A percentile compares a stretch with the other conserved stretches of the same genome.
These are phyloP conservation scores for Rhizopus microsporus DNA, from an alignment of 371 early-diverging fungal species.

Conservation along the genomic window DNA sequence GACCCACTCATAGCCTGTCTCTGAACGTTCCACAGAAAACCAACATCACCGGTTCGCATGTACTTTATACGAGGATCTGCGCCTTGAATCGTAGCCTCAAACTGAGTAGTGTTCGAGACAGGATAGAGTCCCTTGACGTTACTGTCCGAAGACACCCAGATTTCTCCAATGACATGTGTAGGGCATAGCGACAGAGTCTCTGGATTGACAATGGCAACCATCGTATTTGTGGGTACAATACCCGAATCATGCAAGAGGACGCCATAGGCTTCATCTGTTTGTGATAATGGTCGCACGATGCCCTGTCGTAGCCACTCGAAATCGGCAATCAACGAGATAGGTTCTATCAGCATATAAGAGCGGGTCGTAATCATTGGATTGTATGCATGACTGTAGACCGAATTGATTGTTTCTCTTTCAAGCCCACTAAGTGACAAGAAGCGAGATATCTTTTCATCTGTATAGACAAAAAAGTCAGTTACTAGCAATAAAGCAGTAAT, in stretches of 20 bases:
- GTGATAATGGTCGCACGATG: constrained; percentile 53
- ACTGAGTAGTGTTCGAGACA: constrained; percentile 11
- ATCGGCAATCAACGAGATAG: constrained; percentile 64
- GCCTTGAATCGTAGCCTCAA: constrained; percentile 55
- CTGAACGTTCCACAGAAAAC: constrained; percentile 70
- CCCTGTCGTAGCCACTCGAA: constrained; percentile 65
- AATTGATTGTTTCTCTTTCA: constrained; percentile 61
- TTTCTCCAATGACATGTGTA: constrained; percentile 77
- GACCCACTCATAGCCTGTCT: constrained; percentile 28
- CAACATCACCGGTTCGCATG: constrained; percentile 80
- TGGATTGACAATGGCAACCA: constrained; percentile 84
- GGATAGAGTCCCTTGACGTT: constrained; percentile 51
- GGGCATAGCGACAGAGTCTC: constrained; percentile 60
- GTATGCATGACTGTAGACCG: constrained; percentile 67
- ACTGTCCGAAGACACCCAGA: constrained; percentile 80
- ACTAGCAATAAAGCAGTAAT: neutral
- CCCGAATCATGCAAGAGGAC: constrained; percentile 79
- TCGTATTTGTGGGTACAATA: constrained; percentile 71
- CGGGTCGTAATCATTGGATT: constrained; percentile 80
- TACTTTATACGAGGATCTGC: constrained; percentile 62
- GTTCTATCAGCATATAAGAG: constrained; percentile 71
- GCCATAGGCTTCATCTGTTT: constrained; percentile 48
- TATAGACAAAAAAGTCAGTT: constrained; percentile 6
- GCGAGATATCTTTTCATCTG: constrained; percentile 40
- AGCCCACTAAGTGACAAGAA: constrained; percentile 61